A percentile compares a stretch with the other conserved stretches of the same genome.
Evolutionary conservation across 139 green algal genomes (phyloP).

Genomic region (Astrephomene gubernaculifera): DNA sequence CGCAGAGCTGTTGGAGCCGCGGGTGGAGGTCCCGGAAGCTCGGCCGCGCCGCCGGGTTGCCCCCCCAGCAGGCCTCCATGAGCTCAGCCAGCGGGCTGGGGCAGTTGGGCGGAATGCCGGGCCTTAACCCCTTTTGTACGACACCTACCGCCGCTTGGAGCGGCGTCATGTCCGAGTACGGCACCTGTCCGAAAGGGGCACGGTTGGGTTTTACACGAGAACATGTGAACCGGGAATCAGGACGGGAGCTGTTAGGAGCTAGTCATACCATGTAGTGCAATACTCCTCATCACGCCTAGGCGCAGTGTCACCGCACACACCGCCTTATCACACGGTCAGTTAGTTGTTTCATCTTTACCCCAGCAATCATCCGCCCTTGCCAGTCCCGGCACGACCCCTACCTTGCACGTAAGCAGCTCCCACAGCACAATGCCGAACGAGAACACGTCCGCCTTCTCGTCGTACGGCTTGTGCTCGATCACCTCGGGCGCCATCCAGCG

Average conservation of each 20-base stretch:
- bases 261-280: no score
- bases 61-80: constrained; percentile 88
- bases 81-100: constrained; percentile 77
- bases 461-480: constrained; percentile 98
- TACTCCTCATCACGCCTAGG: no score
- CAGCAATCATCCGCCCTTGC: no score
- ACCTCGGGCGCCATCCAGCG: constrained; percentile 99
- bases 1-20: constrained; percentile 52
- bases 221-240: no score
- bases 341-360: no score
- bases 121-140: constrained; percentile 97
- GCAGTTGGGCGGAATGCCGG: constrained; percentile 77
- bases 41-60: constrained; percentile 52
- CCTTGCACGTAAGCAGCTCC: constrained; percentile 93
- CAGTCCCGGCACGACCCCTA: no score
- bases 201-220: no score
- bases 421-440: constrained; percentile 92
- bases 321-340: no score
- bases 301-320: no score
- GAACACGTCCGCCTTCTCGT: constrained; percentile 93
- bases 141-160: constrained; percentile 92
- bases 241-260: no score
- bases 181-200: constrained; percentile 66
- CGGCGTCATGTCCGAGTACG: constrained; percentile 95
- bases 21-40: constrained; percentile 73